Evolutionary conservation across 805 yeast genomes (phyloP), one percentile per base, ranked within the genome.

Genomic region (Spencermartinsiella europaea): DNA sequence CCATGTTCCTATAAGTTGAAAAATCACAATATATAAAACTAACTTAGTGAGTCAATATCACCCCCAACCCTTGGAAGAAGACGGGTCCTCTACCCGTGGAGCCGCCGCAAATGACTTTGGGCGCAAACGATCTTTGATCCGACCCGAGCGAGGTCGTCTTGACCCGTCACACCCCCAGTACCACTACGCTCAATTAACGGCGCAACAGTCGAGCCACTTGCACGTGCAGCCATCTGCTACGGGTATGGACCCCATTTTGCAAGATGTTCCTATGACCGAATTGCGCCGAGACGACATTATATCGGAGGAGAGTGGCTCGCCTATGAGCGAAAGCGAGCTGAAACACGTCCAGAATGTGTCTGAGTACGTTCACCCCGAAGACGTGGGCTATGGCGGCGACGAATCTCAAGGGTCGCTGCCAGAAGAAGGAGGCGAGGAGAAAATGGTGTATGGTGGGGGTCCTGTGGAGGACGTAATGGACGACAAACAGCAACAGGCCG

Each of bases 61-160:
- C 12, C 31, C 31, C 12, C 12, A 7, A 7, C 31, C 31, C 10
- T 25, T 12, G 7, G 31, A 25, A 25, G 31, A 25, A 8, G 45
- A 40, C 20, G 43, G 21, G n/a, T 34, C 21, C 8, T 14, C 35
- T 3, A 25, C 16, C 10, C 15, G 37, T 8, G 43, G 20, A 12
- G 8, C 21, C 12, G 36, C 28, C 3, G 47, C 46, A 12, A 19
- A 36, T 8, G 59, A 56, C 12, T 45, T 56, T 42, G 47, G 53
- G 19, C 64, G 74, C 28, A 85, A 83, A 62, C 73, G 79, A 55
- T 85, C 96, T 0, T 70, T 91, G 51, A 84, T 91, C 27, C 76
- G 87, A 51, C 95, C 95, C 2, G 98, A 91, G 60, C 77, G 98
- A 55, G 80, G 84, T 34, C 68, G 80, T 40, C 60, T 76, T 44